Base-by-base conservation (phyloP, 164 flowering plant genomes). In the Umbellularia californica region DNA sequence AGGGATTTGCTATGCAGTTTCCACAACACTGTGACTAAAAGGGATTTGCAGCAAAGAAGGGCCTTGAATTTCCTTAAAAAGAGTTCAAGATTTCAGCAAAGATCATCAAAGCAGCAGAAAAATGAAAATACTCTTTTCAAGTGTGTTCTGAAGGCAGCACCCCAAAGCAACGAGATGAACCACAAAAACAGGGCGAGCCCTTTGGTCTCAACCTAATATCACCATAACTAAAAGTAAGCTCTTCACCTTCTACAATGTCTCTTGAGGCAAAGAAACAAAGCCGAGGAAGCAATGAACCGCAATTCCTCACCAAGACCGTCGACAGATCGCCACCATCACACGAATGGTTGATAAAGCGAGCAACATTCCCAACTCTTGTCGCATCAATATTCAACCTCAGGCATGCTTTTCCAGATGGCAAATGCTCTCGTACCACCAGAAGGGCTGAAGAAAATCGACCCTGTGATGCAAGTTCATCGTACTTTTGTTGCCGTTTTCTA, bases 281-380 rank as follows among this genome's bases (percentile, higher is more conserved):
- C 22, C 90, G 95, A 69, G 97, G 98, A 12, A 92, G 76, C 82
- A 95, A 74, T 20, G 84, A 78, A 50, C 97, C 97, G 7, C 90
- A 77, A 70, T 79, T 86, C 80, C 97, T 87, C 55, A 94, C 89
- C 55, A 94, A 74, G n/a, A 77, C 67, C 0, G 90, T 87, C 1
- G 81, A 80, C 5, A 96, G 83, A 75, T 92, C 91, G 24, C 98
- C 97, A 55, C 99, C 97, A 79, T 92, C 98, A 77, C 99, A 96
- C 12, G 94, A 90, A 80, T 94, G 98, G 78, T 96, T 94, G 55
- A 96, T 90, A 72, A 96, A 94, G 6, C 95, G 85, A 1, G 93
- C 95, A 55, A 90, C 81, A 72, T 94, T 94, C 41, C 97, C 98
- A 13, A 88, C 69, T 74, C 81, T 84, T 23, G 98, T 92, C 30